Base-by-base conservation (phyloP, 2,329 filamentous ascomycete species). In the Gnomoniopsis sp. region DNA sequence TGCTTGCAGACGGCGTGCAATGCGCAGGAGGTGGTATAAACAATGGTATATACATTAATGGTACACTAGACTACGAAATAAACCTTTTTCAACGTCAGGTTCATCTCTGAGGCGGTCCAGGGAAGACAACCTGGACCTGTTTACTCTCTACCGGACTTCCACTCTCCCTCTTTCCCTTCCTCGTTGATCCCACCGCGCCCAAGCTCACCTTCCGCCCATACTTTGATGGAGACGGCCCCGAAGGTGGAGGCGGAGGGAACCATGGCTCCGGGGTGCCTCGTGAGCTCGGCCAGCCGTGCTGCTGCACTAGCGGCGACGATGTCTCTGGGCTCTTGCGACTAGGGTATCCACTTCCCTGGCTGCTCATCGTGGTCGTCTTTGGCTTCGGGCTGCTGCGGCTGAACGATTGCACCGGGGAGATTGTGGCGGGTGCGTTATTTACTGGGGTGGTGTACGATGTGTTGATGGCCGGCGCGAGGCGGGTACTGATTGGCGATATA, bases 91-190 rank as follows among this genome's bases (percentile, higher is more conserved):
- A 2, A 2, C 30, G 3, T 6, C 4, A 3, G 6, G 22, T 14
- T 23, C 55, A 60, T 6, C 55, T 60, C 38, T 53, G 58, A 33
- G 75, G 75, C 15, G 75, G 75, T 22, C 72, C 72, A 34, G 72
- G 70, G 63, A 79, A 79, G 2, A 69, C 69, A 10, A 69, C 72
- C 65, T 72, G 71, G 19, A 78, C 71, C 56, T 65, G 71, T 21
- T 66, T 67, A 7, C 59, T 65, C 67, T 76, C 73, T 0, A 72
- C 69, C 0, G 75, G 75, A 60, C 69, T 65, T 60, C 71, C 64
- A 55, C 67, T 47, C 22, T 63, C 63, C 51, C 58, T 65, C 21
- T 57, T 62, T 19, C 7, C 41, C 49, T 51, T 62, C 48, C 19
- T 62, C 30, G 12, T 38, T 2, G 46, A 21, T 4, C 55, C 44